phyloP scores from a whole-genome alignment of 192 early-diverging fungal genomes.

The Coemansia sp. region DNA sequence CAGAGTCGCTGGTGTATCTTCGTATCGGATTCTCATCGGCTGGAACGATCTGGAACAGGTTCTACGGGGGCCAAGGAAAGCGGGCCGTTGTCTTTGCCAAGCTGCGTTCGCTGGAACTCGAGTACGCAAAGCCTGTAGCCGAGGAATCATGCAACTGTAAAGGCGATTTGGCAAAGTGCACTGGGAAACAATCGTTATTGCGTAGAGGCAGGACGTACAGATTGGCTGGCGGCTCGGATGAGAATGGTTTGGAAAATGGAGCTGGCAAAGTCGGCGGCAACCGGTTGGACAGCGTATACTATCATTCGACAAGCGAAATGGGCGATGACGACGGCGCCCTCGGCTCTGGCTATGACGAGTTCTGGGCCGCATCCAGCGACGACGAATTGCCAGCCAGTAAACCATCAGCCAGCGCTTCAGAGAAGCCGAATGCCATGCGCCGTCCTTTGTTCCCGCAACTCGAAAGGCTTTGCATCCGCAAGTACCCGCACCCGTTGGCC shows the following conservation, averaged over 20 bases:
- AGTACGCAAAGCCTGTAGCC: conserved; percentile 24
- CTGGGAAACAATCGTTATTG: not conserved
- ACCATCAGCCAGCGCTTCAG: not conserved
- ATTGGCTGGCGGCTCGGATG: not conserved
- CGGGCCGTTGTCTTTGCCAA: conserved; percentile 18
- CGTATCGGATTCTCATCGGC: conserved; percentile 42
- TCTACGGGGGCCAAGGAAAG: conserved; percentile 19
- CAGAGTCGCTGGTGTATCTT: conserved; percentile 32
- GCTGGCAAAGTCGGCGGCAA: not conserved
- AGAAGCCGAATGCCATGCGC: not conserved
- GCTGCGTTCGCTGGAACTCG: conserved; percentile 27
- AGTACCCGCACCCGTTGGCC: conserved; percentile 28
- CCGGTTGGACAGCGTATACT: conserved; percentile 4
- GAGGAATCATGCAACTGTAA: conserved; percentile 1
- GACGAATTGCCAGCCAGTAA: not conserved
- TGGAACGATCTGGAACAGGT: conserved; percentile 39
- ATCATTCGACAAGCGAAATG: not conserved
- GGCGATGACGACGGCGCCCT: not conserved
- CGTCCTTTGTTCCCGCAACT: conserved; percentile 23
- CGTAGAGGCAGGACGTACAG: not conserved
- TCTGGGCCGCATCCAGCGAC: not conserved
- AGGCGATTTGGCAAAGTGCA: not conserved
- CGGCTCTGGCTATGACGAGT: not conserved
- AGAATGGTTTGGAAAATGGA: not conserved
- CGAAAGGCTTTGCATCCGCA: conserved; percentile 23